These are phyloP conservation scores for Tolypocladium tropicale DNA, from an alignment of 2,329 filamentous ascomycete genomes.

Conservation along the genomic window DNA sequence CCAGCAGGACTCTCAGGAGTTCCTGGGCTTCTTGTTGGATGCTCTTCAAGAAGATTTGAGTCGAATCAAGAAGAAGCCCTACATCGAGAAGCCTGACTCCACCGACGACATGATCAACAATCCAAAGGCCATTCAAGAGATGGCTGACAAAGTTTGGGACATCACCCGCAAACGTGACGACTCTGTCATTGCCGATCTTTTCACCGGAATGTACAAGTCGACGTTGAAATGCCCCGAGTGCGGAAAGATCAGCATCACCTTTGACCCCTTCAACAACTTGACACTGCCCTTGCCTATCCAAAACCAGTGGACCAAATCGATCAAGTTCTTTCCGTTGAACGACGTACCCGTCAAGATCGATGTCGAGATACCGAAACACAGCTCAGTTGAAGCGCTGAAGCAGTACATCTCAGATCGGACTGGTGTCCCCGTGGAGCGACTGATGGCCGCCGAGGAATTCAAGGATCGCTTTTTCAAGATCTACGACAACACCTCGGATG, in stretches of 20 bases:
- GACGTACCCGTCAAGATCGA: conserved; percentile 60
- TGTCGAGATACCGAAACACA: conserved; percentile 72
- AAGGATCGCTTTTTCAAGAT: conserved; percentile 78
- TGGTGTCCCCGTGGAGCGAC: conserved; percentile 49
- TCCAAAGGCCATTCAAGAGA: conserved; percentile 65
- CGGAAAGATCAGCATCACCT: conserved; percentile 94
- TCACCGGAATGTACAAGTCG: conserved; percentile 97
- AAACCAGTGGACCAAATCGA: conserved; percentile 63
- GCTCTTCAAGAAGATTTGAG: conserved; percentile 93
- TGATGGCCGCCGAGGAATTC: conserved; percentile 80
- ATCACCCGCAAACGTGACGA: conserved; percentile 90
- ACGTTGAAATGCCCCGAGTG: conserved; percentile 87
- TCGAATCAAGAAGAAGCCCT: conserved; percentile 88
- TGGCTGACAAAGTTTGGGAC: conserved; percentile 82
- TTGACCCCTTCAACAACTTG: conserved; percentile 93
- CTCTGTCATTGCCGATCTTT: conserved; percentile 89
- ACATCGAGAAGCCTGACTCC: conserved; percentile 94
- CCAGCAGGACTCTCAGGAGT: conserved; percentile 96
- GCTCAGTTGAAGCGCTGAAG: conserved; percentile 58
- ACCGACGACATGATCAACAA: conserved; percentile 92
- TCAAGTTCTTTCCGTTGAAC: conserved; percentile 71
- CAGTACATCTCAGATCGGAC: conserved; percentile 58
- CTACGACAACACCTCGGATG: conserved; percentile 57
- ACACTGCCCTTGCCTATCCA: conserved; percentile 85
- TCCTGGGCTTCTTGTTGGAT: conserved; percentile 88